Evolutionary conservation across 768 basidiomycete species (phyloP).

Genomic region (Mycena floridula): DNA sequence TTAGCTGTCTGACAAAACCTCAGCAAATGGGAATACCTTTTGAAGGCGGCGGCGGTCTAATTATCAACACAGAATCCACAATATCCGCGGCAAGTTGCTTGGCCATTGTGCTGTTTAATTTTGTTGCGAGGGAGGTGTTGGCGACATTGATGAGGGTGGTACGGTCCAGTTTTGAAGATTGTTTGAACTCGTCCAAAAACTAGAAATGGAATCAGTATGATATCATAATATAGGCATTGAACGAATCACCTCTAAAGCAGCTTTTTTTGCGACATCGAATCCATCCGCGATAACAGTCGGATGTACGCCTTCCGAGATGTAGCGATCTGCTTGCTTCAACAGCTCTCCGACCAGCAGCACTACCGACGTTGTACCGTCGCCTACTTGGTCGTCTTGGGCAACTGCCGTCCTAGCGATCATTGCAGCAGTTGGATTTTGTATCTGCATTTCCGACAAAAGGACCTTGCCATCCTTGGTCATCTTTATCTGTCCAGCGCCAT

Average conservation of each 20-base stretch:
- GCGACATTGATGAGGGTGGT: slow-evolving; percentile 91
- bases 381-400: slow-evolving; percentile 98
- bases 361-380: slow-evolving; percentile 97
- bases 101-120: slow-evolving; percentile 77
- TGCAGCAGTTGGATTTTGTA: slow-evolving; percentile 97
- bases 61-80: slow-evolving; percentile 91
- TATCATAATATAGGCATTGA: slow-evolving; percentile 5
- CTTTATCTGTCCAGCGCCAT: slow-evolving; percentile 97
- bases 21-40: slow-evolving; percentile 42
- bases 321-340: slow-evolving; percentile 96
- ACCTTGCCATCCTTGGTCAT: slow-evolving; percentile 99
- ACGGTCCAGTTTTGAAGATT: slow-evolving; percentile 71
- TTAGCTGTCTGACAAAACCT: slow-evolving; percentile 9
- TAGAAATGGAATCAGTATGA: slow-evolving; percentile 25
- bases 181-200: slow-evolving; percentile 93
- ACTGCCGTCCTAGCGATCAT: slow-evolving; percentile 99
- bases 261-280: slow-evolving; percentile 97
- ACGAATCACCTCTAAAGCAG: slow-evolving; percentile 68
- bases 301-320: slow-evolving; percentile 96
- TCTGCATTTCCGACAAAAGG: slow-evolving; percentile 98
- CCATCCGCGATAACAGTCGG: slow-evolving; percentile 94
- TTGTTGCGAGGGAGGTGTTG: slow-evolving; percentile 92
- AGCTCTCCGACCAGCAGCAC: slow-evolving; percentile 94
- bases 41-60: slow-evolving; percentile 62
- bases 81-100: slow-evolving; percentile 86